phyloP scores from a whole-genome alignment of 2,329 filamentous ascomycete genomes.

The Xylariaceae sp. region DNA sequence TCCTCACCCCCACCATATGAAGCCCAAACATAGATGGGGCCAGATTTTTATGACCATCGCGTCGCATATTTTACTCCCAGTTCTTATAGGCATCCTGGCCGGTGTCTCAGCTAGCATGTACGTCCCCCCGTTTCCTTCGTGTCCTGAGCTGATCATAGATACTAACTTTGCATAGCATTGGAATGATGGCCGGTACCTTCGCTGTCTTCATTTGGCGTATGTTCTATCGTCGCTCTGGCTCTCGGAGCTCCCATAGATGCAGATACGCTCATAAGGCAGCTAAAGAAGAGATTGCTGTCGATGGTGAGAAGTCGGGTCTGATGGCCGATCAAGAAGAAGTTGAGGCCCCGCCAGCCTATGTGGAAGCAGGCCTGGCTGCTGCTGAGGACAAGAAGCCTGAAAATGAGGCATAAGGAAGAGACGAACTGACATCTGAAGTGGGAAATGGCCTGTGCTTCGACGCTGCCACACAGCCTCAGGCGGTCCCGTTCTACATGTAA shows the following conservation, averaged over 20 bases:
- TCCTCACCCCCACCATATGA: conserved; percentile 13
- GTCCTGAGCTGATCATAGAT: background rate
- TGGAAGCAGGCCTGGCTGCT: conserved; percentile 32
- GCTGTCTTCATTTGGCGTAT: conserved; percentile 64
- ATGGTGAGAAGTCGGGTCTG: conserved; percentile 58
- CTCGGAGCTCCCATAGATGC: conserved; percentile 42
- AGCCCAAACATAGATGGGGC: conserved; percentile 47
- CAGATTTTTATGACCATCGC: conserved; percentile 61
- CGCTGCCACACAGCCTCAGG: background rate
- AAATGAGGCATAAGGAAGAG: conserved; percentile 32
- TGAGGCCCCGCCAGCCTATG: conserved; percentile 40
- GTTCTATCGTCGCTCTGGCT: conserved; percentile 54
- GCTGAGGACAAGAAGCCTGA: conserved; percentile 38
- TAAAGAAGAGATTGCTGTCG: conserved; percentile 44
- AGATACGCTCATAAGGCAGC: conserved; percentile 44
- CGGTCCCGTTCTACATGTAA: conserved; percentile 10
- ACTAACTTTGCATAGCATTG: conserved; percentile 54
- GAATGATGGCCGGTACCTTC: conserved; percentile 69
- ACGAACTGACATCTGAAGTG: background rate
- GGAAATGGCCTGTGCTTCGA: background rate
- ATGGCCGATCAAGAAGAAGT: conserved; percentile 48
- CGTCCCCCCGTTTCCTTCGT: conserved; percentile 36
- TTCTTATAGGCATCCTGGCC: conserved; percentile 71
- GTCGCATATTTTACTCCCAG: conserved; percentile 69
- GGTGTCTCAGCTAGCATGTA: conserved; percentile 71